Base-by-base conservation (phyloP, 78 protist genomes). In the Emiliania huxleyi region DNA sequence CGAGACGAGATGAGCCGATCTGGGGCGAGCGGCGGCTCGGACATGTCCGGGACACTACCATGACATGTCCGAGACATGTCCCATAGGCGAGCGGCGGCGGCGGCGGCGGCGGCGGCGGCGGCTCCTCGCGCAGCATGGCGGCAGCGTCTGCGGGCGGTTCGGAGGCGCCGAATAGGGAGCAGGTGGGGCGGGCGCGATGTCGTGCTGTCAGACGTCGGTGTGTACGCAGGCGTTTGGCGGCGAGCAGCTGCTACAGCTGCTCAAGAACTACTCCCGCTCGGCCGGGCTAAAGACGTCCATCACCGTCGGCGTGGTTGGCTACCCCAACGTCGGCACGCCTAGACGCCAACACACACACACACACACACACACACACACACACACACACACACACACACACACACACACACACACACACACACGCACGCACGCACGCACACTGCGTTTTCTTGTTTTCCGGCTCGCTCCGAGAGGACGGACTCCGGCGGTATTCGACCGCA, bases 261-360 rank as follows among this genome's bases (percentile, higher is more conserved):
- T 96, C 42, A 93, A 96, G 95, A 96, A 96, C 95, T 98, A 98
- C 96, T 69, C 93, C 44, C 94, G 98, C 55, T 94, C 93, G 75
- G 75, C n/a, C 85, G 85, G 95, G 71, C 92, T 98, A 49, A 96
- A 95, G 96, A 96, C 95, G 26, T 43, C 95, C 23, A 49, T 87
- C 49, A 49, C 91, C 18, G 91, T 98, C 37, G 99, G 99, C 48
- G 81, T 98, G 0, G 93, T 96, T 75, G 99, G 99, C 29, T 98
- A 95, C 87, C 99, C 99, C 29, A 99, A 99, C 92, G 99, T 98
- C 33, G n/a, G n/a, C n/a, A n/a, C n/a, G n/a, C n/a, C n/a, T n/a
- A n/a, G n/a, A n/a, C n/a, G n/a, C n/a, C n/a, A n/a, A n/a, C n/a
- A n/a, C n/a, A n/a, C n/a, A n/a, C n/a, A n/a, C n/a, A n/a, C n/a